Evolutionary conservation across 768 basidiomycete genomes (phyloP).

Genomic region (Cystobasidiopsis lactophilus): DNA sequence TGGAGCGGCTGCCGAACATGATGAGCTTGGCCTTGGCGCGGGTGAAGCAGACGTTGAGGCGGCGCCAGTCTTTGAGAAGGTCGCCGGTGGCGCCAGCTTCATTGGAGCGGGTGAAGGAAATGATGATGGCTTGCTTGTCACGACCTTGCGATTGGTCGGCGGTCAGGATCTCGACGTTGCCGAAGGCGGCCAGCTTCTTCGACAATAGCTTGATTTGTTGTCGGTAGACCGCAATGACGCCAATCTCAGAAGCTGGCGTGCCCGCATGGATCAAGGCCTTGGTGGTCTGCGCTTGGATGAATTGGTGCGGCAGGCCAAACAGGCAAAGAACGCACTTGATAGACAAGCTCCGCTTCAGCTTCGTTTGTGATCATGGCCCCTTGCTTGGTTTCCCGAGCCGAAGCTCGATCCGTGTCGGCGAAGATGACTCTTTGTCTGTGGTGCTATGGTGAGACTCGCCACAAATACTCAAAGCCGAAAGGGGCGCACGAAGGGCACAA

Average conservation of each 20-base stretch:
- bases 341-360: conserved; percentile 39
- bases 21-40: conserved; percentile 74
- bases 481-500: conserved; percentile 6
- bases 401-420: conserved; percentile 69
- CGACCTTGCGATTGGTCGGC: conserved; percentile 30
- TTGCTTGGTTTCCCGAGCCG: conserved; percentile 54
- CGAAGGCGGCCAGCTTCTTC: conserved; percentile 36
- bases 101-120: conserved; percentile 81
- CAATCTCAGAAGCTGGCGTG: conserved; percentile 47
- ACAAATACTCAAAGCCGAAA: too few species aligned
- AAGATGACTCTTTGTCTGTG: conserved; percentile 66
- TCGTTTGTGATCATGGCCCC: conserved; percentile 82
- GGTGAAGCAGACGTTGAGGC: conserved; percentile 92
- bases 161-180: conserved; percentile 29
- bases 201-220: conserved; percentile 83
- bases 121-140: conserved; percentile 84
- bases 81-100: conserved; percentile 45
- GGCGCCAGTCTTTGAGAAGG: conserved; percentile 78
- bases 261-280: conserved; percentile 45
- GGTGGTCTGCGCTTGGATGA: conserved; percentile 32
- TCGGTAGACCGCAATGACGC: conserved; percentile 73
- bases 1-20: conserved; percentile 68
- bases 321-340: conserved; percentile 22
- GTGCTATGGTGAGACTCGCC: neutral
- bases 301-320: neutral